Conservation (phyloP, 768 basidiomycete genomes). For the Mycena belliarum region DNA sequence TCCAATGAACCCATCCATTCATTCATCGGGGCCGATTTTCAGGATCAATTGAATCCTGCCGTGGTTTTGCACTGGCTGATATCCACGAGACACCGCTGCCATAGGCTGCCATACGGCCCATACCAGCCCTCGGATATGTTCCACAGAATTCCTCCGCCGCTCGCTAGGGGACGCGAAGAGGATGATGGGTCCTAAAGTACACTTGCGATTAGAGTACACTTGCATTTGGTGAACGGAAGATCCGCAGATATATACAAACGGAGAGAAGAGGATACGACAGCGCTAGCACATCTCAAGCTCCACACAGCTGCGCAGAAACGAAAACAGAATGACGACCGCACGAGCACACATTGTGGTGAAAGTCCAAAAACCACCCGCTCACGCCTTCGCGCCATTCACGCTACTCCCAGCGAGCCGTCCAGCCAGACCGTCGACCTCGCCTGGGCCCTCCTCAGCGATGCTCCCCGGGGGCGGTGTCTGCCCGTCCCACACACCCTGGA, state of each 20-base stretch:
- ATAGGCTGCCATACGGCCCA: no score
- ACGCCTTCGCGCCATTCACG: slow-evolving; percentile 15
- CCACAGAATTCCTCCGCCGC: no score
- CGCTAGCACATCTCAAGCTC: slow-evolving; percentile 1
- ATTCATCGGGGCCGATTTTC: no score
- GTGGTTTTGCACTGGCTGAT: no score
- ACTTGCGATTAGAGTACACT: slow-evolving; percentile 8
- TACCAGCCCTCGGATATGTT: no score
- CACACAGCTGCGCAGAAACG: neutral
- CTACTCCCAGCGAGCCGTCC: slow-evolving; percentile 17
- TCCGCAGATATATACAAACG: slow-evolving; percentile 14
- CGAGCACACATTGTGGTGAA: neutral
- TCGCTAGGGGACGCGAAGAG: no score
- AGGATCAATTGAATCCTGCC: no score
- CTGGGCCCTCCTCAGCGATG: slow-evolving; percentile 34
- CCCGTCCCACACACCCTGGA: slow-evolving; percentile 90
- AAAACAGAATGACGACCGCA: neutral
- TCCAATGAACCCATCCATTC: neutral
- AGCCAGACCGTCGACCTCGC: slow-evolving; percentile 13
- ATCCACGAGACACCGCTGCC: no score
- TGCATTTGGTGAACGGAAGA: slow-evolving; percentile 4
- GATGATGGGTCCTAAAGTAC: slow-evolving; percentile 3
- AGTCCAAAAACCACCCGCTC: neutral
- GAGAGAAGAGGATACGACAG: neutral
- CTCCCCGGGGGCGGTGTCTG: slow-evolving; percentile 41